Base-by-base conservation (phyloP, 129 eudicot species). In the Erigeron canadensis region DNA sequence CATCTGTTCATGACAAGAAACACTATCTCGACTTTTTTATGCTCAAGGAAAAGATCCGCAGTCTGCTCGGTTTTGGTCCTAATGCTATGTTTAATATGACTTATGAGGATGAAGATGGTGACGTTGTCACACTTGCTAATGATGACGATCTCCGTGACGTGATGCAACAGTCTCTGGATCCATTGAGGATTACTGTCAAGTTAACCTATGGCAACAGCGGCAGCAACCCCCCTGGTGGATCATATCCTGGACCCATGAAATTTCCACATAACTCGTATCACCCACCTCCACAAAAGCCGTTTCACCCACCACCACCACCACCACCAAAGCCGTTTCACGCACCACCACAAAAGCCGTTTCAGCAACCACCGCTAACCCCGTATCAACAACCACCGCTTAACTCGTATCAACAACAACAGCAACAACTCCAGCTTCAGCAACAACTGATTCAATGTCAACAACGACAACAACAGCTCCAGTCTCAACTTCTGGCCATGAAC, bases 31-130 rank as follows among this genome's bases (percentile, higher is more conserved):
- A 73, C 69, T 79, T 84, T 76, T 76, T 39, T 23, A 81, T 74
- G 43, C 47, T 94, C 74, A 89, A 83, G 78, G 76, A 61, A 65
- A 94, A 87, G 82, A 72, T 94, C 23, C 69, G 74, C 54, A 17
- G 68, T 7, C 93, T 89, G 42, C 89, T 94, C 62, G 67, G 75
- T 69, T 79, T 93, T 34, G 70, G 84, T 69, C 47, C 86, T 19
- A 87, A 77, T 76, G 71, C 83, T 34, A 83, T 74, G 41, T 77
- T 86, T 46, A 78, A 44, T 1, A 77, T 94, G 18, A 89, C 92
- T 8, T 94, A 94, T 51, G 57, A 80, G 19, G 98, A 94, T 63
- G 98, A 94, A 75, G 98, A 94, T 78, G 79, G 76, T 62, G 98
- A 94, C 73, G 79, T 78, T 8, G 93, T 94, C 7, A 78, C 95